phyloP scores from a whole-genome alignment of 2,329 filamentous ascomycete genomes.

The Trichoderma aggressivum region DNA sequence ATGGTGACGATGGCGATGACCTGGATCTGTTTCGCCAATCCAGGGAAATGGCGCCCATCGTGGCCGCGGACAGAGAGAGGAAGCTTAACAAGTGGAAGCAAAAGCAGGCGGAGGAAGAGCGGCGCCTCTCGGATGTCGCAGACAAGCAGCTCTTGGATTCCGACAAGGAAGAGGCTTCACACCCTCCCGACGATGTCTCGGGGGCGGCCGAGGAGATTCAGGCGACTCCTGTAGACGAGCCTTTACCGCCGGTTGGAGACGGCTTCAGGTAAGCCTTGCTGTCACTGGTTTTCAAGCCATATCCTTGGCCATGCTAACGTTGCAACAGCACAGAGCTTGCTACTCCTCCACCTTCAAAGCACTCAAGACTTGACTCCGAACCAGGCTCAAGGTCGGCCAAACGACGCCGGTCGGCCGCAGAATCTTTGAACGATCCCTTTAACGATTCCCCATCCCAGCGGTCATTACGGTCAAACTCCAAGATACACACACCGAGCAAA shows the following conservation, averaged over 20 bases:
- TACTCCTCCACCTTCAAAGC: constrained; percentile 40
- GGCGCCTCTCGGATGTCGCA: constrained; percentile 14
- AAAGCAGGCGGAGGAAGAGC: constrained; percentile 24
- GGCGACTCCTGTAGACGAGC: constrained; percentile 17
- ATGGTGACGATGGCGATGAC: constrained; percentile 35
- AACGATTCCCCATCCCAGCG: constrained; percentile 27
- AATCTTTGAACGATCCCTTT: constrained; percentile 19
- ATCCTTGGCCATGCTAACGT: constrained; percentile 19
- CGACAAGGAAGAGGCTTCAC: constrained; percentile 21
- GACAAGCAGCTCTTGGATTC: constrained; percentile 26
- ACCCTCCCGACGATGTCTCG: constrained; percentile 3
- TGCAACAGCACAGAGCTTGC: constrained; percentile 30
- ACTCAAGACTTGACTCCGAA: constrained; percentile 29
- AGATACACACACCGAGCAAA: constrained; percentile 13
- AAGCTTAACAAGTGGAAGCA: constrained; percentile 28
- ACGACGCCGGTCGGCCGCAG: constrained; percentile 19
- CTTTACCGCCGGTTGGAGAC: constrained; percentile 16
- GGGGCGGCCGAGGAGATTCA: neutral
- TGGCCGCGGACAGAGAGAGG: constrained; percentile 41
- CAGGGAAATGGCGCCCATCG: constrained; percentile 46
- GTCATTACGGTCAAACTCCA: constrained; percentile 18
- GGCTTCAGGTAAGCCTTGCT: constrained; percentile 24
- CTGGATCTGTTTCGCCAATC: constrained; percentile 50
- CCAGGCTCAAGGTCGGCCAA: constrained; percentile 22
- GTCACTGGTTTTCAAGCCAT: neutral